phyloP scores from a whole-genome alignment of 2,329 filamentous ascomycete genomes.

The Arthrobotrys pseudoclavata region DNA sequence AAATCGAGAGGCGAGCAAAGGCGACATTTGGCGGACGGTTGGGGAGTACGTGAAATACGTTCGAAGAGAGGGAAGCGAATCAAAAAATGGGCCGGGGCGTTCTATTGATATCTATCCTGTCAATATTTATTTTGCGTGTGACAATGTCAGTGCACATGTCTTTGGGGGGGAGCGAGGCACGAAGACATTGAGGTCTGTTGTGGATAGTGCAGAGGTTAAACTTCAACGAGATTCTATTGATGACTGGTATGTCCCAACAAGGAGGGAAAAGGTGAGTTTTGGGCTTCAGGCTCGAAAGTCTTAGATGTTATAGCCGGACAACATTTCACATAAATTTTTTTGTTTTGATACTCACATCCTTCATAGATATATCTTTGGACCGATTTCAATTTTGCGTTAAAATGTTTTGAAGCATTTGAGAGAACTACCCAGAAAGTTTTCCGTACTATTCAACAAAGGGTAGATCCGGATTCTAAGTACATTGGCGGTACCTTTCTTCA shows the following conservation, averaged over 20 bases:
- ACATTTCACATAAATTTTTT: background rate
- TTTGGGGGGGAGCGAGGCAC: conserved; percentile 57
- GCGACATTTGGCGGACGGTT: conserved; percentile 51
- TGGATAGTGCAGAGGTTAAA: conserved; percentile 1
- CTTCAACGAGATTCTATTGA: conserved; percentile 46
- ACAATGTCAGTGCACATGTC: conserved; percentile 57
- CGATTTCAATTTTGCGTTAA: conserved; percentile 43
- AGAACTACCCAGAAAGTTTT: conserved; percentile 18
- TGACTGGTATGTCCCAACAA: conserved; percentile 42
- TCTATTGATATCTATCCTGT: conserved; percentile 56
- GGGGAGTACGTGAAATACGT: conserved; percentile 51
- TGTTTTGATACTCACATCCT: background rate
- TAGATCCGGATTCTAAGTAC: conserved; percentile 16
- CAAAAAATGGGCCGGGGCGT: conserved; percentile 15
- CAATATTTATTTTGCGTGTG: conserved; percentile 60
- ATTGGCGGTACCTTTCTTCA: conserved; percentile 37
- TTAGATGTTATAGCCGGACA: background rate
- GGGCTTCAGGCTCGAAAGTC: background rate
- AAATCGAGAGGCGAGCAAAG: conserved; percentile 51
- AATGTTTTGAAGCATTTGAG: conserved; percentile 33
- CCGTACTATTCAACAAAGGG: conserved; percentile 11
- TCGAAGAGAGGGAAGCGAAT: conserved; percentile 28
- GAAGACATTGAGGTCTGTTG: conserved; percentile 26
- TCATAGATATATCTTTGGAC: conserved; percentile 47
- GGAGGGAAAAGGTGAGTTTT: conserved; percentile 34